Evolutionary conservation across 768 basidiomycete genomes (phyloP).

Genomic region (Filobasidium floriforme): DNA sequence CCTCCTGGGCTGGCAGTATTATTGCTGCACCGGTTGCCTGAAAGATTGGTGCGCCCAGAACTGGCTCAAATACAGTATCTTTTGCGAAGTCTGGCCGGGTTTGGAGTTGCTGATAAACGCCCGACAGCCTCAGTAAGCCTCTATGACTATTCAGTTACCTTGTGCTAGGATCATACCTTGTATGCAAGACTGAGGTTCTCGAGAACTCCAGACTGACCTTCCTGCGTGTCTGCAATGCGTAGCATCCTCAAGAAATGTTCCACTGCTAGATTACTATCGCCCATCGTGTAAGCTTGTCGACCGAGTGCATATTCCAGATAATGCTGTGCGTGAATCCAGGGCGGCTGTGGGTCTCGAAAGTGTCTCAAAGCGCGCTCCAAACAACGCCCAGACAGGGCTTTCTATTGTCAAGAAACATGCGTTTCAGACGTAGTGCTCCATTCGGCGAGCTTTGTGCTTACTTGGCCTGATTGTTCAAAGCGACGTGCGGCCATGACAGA

Average conservation of each 20-base stretch:
- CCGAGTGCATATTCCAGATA: slow-evolving; percentile 52
- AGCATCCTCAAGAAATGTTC: slow-evolving; percentile 68
- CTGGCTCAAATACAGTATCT: not conserved
- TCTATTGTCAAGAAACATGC: slow-evolving; percentile 29
- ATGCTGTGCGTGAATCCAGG: slow-evolving; percentile 42
- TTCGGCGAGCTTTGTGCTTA: slow-evolving; percentile 24
- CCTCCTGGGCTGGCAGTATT: not conserved
- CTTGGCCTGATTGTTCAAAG: slow-evolving; percentile 48
- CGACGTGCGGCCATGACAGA: slow-evolving; percentile 45
- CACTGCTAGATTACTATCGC: slow-evolving; percentile 69
- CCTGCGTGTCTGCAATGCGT: slow-evolving; percentile 33
- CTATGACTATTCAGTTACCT: too few relatives aligned
- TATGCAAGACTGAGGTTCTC: slow-evolving; percentile 86
- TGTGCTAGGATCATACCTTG: slow-evolving; percentile 35
- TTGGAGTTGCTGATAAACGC: not conserved
- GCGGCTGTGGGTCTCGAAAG: slow-evolving; percentile 32
- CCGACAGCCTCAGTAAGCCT: too few relatives aligned
- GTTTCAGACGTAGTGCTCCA: not conserved
- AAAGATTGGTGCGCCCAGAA: not conserved
- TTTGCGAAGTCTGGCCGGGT: not conserved
- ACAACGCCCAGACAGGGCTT: slow-evolving; percentile 46
- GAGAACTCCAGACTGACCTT: slow-evolving; percentile 59
- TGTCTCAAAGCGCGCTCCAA: slow-evolving; percentile 43
- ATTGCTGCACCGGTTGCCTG: not conserved
- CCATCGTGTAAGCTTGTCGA: slow-evolving; percentile 80